Evolutionary conservation across 768 basidiomycete species (phyloP), one percentile per base, ranked within the genome.

Genomic region (Galerina sulciceps): DNA sequence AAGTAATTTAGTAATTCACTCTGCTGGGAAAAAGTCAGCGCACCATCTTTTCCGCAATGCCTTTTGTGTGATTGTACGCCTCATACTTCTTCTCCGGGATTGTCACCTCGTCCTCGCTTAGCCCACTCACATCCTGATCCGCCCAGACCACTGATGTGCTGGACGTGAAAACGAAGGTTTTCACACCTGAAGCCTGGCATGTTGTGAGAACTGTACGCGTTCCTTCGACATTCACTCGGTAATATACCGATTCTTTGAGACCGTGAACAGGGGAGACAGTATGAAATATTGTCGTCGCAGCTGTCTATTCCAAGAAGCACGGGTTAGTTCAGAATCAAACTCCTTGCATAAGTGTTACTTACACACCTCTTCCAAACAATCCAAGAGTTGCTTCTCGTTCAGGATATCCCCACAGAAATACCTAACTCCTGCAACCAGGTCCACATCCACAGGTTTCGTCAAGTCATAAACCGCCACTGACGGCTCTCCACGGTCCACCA

Each of bases 1-100:
- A 9, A 23, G 6, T 23, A 44, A 34, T 3, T 22, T 48, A 17
- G 3, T 11, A 47, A 1, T 0, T 18, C 10, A 20, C 4, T 4
- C 11, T 31, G 31, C 17, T 4, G 18, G 1, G 4, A 18, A 37
- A 31, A 4, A 37, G 15, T 26, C 26, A 17, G 10, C n/a, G 64
- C 35, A 85, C 80, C 53, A 82, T 69, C 54, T 72, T 68, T 68
- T 87, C 85, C 1, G 79, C 84, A 43, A 73, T 60, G 4, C 79
- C 82, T 67, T 86, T 86, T 36, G 82, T 84, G 47, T 74, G 75
- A 66, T 82, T 81, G 67, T 86, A 86, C 6, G 76, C 76, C 63
- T 85, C 82, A 26, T 80, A 69, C 1, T 74, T 69, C 15, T 65
- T 65, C 1, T 65, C 63, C 1, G 82, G 81, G 58, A 79, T 75